Evolutionary conservation across 2,329 filamentous ascomycete species (phyloP).

Genomic region (Trichoderma sp.): DNA sequence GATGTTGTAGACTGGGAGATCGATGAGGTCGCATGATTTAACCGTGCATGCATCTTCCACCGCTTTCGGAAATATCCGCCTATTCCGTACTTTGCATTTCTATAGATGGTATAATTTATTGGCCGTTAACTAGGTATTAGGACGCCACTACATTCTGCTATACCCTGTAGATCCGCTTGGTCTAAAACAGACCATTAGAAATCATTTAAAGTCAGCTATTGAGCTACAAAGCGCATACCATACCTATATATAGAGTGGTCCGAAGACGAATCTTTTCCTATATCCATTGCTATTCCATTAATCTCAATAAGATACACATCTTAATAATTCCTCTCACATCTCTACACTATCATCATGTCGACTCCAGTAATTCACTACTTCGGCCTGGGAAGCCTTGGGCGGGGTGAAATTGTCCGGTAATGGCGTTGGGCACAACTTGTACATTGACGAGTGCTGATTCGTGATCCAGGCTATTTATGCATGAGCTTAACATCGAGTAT

Average conservation of each 20-base stretch:
- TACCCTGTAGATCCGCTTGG: not conserved
- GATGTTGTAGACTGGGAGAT: not conserved
- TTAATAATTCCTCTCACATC: not conserved
- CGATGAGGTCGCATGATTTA: not conserved
- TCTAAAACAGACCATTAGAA: not conserved
- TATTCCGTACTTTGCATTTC: not conserved
- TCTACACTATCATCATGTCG: not conserved
- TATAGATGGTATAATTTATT: not conserved
- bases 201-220: not conserved
- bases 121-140: not conserved
- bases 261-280: not conserved
- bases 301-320: not conserved
- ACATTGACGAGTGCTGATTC: not conserved
- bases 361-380: conserved; percentile 14
- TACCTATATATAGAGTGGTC: not conserved
- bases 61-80: not conserved
- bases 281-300: not conserved
- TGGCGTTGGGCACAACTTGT: too few species aligned
- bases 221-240: not conserved
- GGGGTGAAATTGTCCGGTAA: conserved; percentile 24
- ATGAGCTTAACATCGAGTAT: conserved; percentile 31
- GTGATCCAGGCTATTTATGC: conserved; percentile 16
- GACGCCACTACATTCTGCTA: not conserved
- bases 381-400: conserved; percentile 8
- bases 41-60: not conserved